A percentile compares a stretch with the other conserved stretches of the same genome.
Conservation (phyloP, 2,329 filamentous ascomycete species). For the Gaeumannomyces tritici region DNA sequence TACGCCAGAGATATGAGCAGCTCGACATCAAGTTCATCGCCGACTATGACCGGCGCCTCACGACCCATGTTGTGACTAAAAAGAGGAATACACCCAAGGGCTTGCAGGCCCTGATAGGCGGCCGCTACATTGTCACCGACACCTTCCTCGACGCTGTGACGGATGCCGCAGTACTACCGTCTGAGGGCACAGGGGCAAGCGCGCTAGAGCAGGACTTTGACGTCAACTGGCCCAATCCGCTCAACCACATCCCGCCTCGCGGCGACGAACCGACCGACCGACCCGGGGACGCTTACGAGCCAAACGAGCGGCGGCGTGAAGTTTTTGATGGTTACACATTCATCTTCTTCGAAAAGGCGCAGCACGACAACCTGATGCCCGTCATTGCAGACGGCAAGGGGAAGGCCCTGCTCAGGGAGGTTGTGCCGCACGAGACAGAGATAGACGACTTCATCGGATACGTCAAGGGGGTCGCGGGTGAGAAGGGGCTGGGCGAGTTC, state of each 20-base stretch:
- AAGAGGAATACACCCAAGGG: conserved; percentile 87
- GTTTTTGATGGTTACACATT: conserved; percentile 86
- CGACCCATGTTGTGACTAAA: conserved; percentile 80
- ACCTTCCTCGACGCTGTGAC: conserved; percentile 66
- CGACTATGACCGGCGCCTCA: conserved; percentile 60
- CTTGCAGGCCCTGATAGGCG: conserved; percentile 77
- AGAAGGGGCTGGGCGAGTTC: conserved; percentile 59
- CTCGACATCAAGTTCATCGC: conserved; percentile 81
- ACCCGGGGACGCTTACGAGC: conserved; percentile 59
- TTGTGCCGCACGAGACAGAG: conserved; percentile 52
- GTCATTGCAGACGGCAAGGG: conserved; percentile 73
- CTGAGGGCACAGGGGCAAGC: conserved; percentile 31
- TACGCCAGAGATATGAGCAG: conserved; percentile 61
- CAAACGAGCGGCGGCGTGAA: conserved; percentile 53
- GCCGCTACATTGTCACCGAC: conserved; percentile 64
- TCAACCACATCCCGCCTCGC: conserved; percentile 60
- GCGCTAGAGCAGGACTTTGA: conserved; percentile 74
- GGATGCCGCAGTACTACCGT: conserved; percentile 38
- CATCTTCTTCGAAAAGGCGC: conserved; percentile 68
- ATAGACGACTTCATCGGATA: conserved; percentile 70
- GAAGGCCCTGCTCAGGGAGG: conserved; percentile 62
- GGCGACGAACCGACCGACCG: conserved; percentile 67
- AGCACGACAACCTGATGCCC: conserved; percentile 66
- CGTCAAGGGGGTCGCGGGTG: conserved; percentile 64
- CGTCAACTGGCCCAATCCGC: conserved; percentile 65